Base-by-base conservation (phyloP, 75 land plant genomes). In the Ceratopteris richardii region DNA sequence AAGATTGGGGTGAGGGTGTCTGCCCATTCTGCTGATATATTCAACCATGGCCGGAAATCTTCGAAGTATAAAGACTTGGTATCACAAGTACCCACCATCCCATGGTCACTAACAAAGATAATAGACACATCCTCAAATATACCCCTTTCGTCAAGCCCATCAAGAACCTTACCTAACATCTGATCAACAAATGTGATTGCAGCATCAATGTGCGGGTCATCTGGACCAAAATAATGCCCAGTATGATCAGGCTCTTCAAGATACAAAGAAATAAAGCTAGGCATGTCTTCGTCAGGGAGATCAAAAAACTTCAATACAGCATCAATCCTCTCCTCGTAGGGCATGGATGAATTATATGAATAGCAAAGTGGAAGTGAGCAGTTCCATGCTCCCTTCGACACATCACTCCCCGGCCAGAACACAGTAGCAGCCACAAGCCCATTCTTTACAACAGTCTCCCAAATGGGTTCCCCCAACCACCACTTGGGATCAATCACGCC, bases 391-490 rank as follows among this genome's bases (percentile, higher is more conserved):
- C 89, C 78, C 66, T 85, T 84, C 19, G 66, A 54, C 0, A 93
- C 98, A 66, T 93, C 94, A 12, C 83, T 74, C 0, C 98, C 98
- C 27, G 96, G 90, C 98, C 98, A 93, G 63, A 85, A 93, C 67
- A 71, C 85, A 18, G 89, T 82, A 12, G 96, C 82, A 27, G 98
- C 90, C 27, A 58, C 64, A 16, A 85, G 36, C 1, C 90, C 90
- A 44, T 88, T 82, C 53, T 81, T 85, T 27, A 56, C 77, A 26
- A 83, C 85, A 6, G 98, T 93, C 65, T 78, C 90, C 98, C 98
- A 93, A 0, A 93, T 56, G 5, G 98, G 98, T 62, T 89, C 96
- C 48, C 97, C 97, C 0, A 85, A 54, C 93, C 93, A 87, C 97
- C 97, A 91, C 59, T 84, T 77, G 16, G 97, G 88, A 3, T 87